These are phyloP conservation scores for Rhizopogon vesiculosus DNA, from an alignment of 768 basidiomycete species.

Conservation along the genomic window DNA sequence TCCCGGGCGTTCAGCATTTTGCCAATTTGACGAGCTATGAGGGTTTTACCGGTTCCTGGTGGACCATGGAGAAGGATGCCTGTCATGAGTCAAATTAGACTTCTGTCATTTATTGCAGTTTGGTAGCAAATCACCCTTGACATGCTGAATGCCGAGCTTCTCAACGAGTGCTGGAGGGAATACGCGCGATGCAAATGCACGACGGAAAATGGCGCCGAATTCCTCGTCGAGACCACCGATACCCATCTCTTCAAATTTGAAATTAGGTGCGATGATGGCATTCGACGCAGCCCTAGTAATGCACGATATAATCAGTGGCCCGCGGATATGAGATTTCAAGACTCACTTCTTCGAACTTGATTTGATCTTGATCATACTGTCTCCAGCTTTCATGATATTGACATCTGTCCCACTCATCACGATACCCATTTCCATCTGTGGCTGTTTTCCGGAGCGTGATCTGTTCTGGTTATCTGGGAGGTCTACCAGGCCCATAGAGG, in stretches of 20 bases:
- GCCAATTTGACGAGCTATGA: conserved; percentile 97
- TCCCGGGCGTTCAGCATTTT: conserved; percentile 99
- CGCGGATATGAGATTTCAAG: neutral
- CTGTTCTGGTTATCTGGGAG: conserved; percentile 57
- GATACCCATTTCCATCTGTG: conserved; percentile 53
- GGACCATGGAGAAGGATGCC: conserved; percentile 95
- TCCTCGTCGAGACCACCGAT: conserved; percentile 96
- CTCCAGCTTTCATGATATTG: conserved; percentile 78
- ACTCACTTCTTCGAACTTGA: conserved; percentile 84
- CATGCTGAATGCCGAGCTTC: conserved; percentile 96
- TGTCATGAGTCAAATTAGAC: conserved; percentile 21
- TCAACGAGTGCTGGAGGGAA: conserved; percentile 96
- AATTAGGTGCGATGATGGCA: conserved; percentile 94
- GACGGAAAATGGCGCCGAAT: conserved; percentile 94
- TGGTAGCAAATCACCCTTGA: conserved; percentile 66
- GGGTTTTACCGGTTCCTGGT: conserved; percentile 97
- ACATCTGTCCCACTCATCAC: conserved; percentile 92
- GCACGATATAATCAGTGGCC: conserved; percentile 3
- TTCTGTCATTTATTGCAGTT: neutral
- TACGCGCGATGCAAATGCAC: conserved; percentile 97
- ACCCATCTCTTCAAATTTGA: conserved; percentile 99
- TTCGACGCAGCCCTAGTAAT: conserved; percentile 74
- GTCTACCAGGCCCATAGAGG: conserved; percentile 54
- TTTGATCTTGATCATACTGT: conserved; percentile 84
- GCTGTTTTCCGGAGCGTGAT: conserved; percentile 28